Evolutionary conservation across 148 eudicot species (phyloP).

Genomic region (Fagopyrum tataricum): DNA sequence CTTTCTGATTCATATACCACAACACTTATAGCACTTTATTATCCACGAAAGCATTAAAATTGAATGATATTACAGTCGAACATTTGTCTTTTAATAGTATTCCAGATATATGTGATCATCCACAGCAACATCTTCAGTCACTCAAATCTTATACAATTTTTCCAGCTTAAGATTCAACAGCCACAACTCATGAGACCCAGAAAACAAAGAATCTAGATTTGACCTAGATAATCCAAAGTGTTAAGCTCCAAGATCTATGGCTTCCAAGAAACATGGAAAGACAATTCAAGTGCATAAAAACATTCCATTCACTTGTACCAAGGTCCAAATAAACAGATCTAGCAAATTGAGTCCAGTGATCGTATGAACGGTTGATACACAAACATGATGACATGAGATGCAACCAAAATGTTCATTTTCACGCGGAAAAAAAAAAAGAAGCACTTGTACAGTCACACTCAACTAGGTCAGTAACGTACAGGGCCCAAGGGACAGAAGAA

Average conservation of each 20-base stretch:
- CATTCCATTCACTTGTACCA: background rate
- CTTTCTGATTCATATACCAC: background rate
- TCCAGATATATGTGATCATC: constrained; percentile 2
- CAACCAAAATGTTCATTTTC: background rate
- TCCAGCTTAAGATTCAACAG: background rate
- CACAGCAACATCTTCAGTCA: background rate
- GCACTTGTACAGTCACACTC: background rate
- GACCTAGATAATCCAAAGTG: background rate
- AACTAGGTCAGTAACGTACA: background rate
- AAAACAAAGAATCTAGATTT: background rate
- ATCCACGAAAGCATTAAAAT: background rate
- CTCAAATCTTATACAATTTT: background rate
- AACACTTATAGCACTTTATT: background rate
- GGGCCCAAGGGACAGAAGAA: too few relatives aligned
- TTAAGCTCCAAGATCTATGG: background rate
- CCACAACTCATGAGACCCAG: background rate
- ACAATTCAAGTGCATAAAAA: background rate
- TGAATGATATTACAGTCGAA: background rate
- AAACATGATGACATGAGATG: background rate
- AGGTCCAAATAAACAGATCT: constrained; percentile 15
- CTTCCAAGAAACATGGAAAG: background rate
- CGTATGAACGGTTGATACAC: constrained; percentile 3
- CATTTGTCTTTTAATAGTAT: background rate
- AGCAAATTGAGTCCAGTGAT: constrained; percentile 2
- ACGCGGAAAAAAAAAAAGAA: background rate